Base-by-base conservation (phyloP, 2,329 filamentous ascomycete genomes). In the Aspergillus vadensis region DNA sequence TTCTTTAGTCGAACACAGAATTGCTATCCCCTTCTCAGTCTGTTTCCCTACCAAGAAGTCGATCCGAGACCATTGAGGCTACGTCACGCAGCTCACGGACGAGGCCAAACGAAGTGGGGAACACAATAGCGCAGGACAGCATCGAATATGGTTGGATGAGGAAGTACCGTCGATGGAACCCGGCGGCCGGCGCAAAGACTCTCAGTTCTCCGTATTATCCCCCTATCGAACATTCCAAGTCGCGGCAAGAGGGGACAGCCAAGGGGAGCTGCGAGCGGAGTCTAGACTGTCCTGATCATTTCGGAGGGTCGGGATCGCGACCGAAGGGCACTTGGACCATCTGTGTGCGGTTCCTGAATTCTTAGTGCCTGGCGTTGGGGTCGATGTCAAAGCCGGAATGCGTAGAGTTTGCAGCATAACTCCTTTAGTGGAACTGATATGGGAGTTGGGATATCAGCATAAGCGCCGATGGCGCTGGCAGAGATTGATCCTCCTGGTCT, bases 271-370 rank as follows among this genome's bases (percentile, higher is more conserved):
- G 23, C 25, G 36, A 55, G 50, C 39, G 53, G 53, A 55, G 52
- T 47, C 38, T 25, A 53, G 25, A 17, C 39, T 44, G 30, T 47
- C 53, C 53, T 55, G 53, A 21, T 55, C 53, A 55, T 55, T 43
- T 55, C 41, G 53, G 39, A 47, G 25, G 23, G 23, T n/a, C 39
- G 53, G 43, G 5, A 32, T 44, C 53, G 53, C 52, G 52, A 55
- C n/a, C n/a, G 52, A 55, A 30, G 51, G 32, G 12, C 41, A 43
- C 41, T 36, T 54, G 23, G 39, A 23, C 41, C 41, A 55, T 10
- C 27, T 30, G 27, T 19, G 39, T 36, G 25, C 25, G 47, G 25
- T 30, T 50, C 47, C 47, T 50, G 27, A 32, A 17, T 50, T 32
- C 19, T 25, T 19, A 21, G 41, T 43, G n/a, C 14, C 44, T 30